A percentile compares a stretch with the other conserved stretches of the same genome.
Evolutionary conservation across 495 filamentous ascomycete species (phyloP).

Genomic region (Letharia columbiana): DNA sequence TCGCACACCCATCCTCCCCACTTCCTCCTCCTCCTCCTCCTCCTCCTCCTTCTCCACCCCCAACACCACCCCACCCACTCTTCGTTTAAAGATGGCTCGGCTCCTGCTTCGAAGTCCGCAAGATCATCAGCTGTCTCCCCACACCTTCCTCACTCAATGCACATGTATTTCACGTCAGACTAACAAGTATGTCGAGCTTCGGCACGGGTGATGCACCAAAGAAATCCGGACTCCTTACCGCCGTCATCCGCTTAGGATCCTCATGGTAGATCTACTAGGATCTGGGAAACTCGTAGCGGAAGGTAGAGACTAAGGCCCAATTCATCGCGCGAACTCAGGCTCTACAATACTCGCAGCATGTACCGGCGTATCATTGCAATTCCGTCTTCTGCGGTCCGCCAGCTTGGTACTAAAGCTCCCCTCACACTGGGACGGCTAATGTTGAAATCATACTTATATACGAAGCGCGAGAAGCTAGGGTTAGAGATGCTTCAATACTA

Average conservation of each 20-base stretch:
- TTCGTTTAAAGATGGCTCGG: conserved; percentile 37
- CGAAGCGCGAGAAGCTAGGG: conserved; percentile 18
- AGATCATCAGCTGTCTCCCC: conserved; percentile 23
- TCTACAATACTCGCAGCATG: conserved; percentile 33
- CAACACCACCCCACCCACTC: conserved; percentile 28
- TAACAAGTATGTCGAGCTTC: conserved; percentile 29
- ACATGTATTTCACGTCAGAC: conserved; percentile 29
- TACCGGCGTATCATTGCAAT: conserved; percentile 30
- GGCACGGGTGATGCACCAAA: conserved; percentile 25
- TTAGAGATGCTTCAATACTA: conserved; percentile 22
- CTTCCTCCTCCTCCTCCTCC: conserved; percentile 20
- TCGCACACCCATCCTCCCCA: conserved; percentile 4
- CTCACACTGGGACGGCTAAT: conserved; percentile 17
- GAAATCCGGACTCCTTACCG: conserved; percentile 24
- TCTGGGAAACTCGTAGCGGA: conserved; percentile 33
- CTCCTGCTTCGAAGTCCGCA: conserved; percentile 32
- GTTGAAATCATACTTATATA: conserved; percentile 17
- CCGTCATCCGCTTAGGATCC: conserved; percentile 20
- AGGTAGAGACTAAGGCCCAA: conserved; percentile 32
- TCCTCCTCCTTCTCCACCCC: conserved; percentile 24
- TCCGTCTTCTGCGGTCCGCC: conserved; percentile 25
- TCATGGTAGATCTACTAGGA: conserved; percentile 30
- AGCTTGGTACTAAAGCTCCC: conserved; percentile 16
- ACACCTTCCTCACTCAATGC: conserved; percentile 10
- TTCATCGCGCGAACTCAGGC: conserved; percentile 31